A percentile compares a stretch with the other conserved stretches of the same genome.
Conservation (phyloP, 805 yeast species). For the Monosporozyma yasuniensis region DNA sequence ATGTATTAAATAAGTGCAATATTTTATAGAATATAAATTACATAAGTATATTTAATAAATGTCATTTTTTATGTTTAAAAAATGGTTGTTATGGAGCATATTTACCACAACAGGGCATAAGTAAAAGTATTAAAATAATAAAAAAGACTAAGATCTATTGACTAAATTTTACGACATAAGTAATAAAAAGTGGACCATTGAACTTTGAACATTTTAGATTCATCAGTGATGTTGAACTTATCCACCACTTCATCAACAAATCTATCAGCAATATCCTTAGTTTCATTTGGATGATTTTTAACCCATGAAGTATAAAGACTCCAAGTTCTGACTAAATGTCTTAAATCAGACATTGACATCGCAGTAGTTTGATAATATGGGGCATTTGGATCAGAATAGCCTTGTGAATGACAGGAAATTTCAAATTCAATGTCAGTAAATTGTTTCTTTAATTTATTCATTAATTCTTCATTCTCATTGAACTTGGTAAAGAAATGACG, state of each 20-base stretch:
- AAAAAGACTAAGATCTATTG: neutral
- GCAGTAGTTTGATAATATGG: constrained; percentile 31
- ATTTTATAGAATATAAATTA: too few species aligned
- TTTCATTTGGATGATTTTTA: constrained; percentile 32
- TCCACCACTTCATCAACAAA: constrained; percentile 37
- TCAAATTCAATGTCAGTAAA: constrained; percentile 36
- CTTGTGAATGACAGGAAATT: constrained; percentile 6
- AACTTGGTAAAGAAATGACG: constrained; percentile 28
- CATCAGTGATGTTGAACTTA: constrained; percentile 38
- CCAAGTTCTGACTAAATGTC: constrained; percentile 52
- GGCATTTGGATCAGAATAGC: constrained; percentile 12
- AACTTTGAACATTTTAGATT: constrained; percentile 34
- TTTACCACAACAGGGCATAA: too few species aligned
- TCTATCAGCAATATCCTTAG: constrained; percentile 40
- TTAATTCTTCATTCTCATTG: constrained; percentile 9
- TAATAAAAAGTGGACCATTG: constrained; percentile 51
- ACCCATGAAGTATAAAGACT: constrained; percentile 58
- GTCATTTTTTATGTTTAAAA: too few species aligned
- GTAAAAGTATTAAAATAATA: neutral
- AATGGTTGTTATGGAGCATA: too few species aligned
- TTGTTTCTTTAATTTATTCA: constrained; percentile 20
- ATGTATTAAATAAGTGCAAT: too few species aligned
- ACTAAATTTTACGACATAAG: constrained; percentile 21
- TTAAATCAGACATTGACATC: constrained; percentile 36
- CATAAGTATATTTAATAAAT: too few species aligned